Conservation (phyloP, 805 yeast species). For the Ogataea corticis region DNA sequence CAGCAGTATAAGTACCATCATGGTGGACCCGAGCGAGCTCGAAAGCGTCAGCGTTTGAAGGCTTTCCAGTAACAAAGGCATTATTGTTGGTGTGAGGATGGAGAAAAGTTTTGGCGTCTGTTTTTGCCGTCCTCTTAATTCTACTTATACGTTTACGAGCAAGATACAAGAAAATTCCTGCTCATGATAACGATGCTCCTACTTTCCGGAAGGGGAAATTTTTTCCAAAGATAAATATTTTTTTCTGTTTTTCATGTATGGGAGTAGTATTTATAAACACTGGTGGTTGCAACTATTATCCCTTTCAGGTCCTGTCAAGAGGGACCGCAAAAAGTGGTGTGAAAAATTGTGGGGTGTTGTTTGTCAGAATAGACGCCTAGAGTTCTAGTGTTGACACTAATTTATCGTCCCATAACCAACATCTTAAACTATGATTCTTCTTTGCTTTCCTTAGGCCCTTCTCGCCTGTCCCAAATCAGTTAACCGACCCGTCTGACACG, state of each 20-base stretch:
- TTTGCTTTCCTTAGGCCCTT: too few relatives aligned
- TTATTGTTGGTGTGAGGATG: neutral
- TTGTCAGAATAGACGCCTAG: too few relatives aligned
- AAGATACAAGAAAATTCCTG: neutral
- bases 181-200: conserved; percentile 17
- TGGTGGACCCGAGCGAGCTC: conserved; percentile 9
- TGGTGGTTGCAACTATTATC: conserved; percentile 1
- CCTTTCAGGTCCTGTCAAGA: neutral
- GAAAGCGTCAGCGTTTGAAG: conserved; percentile 7
- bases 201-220: conserved; percentile 24
- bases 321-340: neutral
- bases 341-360: neutral
- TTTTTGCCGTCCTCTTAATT: neutral
- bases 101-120: neutral
- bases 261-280: neutral
- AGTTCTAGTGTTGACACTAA: too few relatives aligned
- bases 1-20: conserved; percentile 1
- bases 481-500: too few relatives aligned
- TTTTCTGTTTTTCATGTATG: neutral
- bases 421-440: too few relatives aligned
- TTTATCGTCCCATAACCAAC: too few relatives aligned
- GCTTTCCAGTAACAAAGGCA: conserved; percentile 12
- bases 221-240: conserved; percentile 23
- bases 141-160: neutral
- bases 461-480: too few relatives aligned